Percentiles rank a stretch among this genome's conserved stretches.
These are phyloP conservation scores for Podospora anserina DNA, from an alignment of 495 filamentous ascomycete species.

Conservation along the genomic window DNA sequence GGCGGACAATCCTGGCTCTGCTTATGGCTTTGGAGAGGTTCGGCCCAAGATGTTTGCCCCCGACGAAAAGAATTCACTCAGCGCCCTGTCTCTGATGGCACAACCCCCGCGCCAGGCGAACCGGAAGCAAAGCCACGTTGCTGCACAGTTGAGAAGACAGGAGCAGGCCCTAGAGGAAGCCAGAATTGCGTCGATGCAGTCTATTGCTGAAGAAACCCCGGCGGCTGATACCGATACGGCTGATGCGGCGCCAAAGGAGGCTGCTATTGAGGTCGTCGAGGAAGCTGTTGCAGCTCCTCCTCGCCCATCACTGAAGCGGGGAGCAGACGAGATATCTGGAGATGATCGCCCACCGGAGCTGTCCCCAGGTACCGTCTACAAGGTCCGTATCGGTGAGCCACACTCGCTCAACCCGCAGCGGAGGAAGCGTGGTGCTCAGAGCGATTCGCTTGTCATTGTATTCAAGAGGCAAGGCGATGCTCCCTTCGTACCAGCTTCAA, in stretches of 20 bases:
- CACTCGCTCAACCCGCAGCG: constrained; percentile 24
- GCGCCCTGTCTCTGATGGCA: constrained; percentile 15
- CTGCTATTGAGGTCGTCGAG: neutral
- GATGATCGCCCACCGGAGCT: neutral
- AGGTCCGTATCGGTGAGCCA: constrained; percentile 22
- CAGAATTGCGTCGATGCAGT: neutral
- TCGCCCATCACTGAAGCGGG: constrained; percentile 6
- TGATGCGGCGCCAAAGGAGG: constrained; percentile 3
- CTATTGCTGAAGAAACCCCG: neutral
- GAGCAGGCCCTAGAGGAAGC: constrained; percentile 1
- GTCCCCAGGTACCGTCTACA: constrained; percentile 8
- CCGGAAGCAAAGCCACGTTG: constrained; percentile 28
- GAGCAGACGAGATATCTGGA: constrained; percentile 9
- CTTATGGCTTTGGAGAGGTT: constrained; percentile 30
- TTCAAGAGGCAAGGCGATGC: constrained; percentile 17
- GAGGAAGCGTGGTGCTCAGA: constrained; percentile 14
- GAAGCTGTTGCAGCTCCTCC: neutral
- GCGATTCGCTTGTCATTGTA: constrained; percentile 36
- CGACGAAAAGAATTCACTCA: constrained; percentile 21
- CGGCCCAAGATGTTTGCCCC: constrained; percentile 23
- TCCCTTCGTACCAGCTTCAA: neutral
- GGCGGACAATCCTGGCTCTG: neutral
- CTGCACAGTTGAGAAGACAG: constrained; percentile 1
- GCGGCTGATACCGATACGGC: neutral
- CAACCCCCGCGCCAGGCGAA: constrained; percentile 12